These are phyloP conservation scores for Nissolia schottii DNA, from an alignment of 306 rosid genomes.

Conservation along the genomic window DNA sequence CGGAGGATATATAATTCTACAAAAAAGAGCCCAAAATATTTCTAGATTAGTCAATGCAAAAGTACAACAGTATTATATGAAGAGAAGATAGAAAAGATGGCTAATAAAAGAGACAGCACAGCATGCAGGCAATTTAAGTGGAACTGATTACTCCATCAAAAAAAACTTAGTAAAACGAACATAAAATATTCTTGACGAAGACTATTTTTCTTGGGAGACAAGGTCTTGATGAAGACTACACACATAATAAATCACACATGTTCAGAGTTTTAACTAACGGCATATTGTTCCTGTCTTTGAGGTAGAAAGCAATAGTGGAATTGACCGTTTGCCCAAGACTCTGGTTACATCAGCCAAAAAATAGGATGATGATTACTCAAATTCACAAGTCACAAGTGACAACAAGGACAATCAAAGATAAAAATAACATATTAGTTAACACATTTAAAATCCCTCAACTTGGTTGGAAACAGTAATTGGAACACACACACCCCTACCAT, in stretches of 20 bases:
- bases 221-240: background rate
- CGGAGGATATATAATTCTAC: constrained; percentile 54
- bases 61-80: background rate
- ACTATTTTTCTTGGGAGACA: too few relatives aligned
- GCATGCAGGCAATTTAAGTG: background rate
- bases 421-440: background rate
- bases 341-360: background rate
- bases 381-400: background rate
- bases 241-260: background rate
- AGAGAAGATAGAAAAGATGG: background rate
- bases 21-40: constrained; percentile 12
- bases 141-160: background rate
- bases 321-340: background rate
- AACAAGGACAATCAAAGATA: background rate
- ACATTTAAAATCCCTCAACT: background rate
- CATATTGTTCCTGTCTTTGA: background rate
- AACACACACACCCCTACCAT: too few relatives aligned
- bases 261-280: background rate
- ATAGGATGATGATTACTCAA: background rate
- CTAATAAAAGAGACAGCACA: background rate
- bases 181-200: background rate
- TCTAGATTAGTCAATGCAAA: background rate
- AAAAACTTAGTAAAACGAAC: background rate
- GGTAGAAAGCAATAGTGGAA: background rate
- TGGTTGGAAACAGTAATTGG: background rate